Evolutionary conservation across 1,139 yeast genomes (phyloP).

Genomic region (Suzukiozyma palmioleophila): DNA sequence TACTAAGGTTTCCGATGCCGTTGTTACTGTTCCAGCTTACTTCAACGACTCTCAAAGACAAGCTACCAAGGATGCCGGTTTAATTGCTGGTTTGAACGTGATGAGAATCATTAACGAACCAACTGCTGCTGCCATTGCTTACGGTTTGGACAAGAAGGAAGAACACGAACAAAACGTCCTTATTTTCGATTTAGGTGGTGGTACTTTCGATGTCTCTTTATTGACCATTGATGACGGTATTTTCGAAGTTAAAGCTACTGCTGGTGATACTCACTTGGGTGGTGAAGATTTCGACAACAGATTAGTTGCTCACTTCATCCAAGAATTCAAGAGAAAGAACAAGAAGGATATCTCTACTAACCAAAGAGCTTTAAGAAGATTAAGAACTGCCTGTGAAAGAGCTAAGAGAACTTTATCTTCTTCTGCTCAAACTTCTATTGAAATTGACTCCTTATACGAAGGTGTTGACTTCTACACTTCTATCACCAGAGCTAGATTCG

Average conservation of each 20-base stretch:
- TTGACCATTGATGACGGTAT: slow-evolving; percentile 94
- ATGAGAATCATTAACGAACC: slow-evolving; percentile 49
- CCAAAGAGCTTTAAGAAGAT: slow-evolving; percentile 95
- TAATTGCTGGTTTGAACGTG: slow-evolving; percentile 47
- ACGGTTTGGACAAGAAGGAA: slow-evolving; percentile 48
- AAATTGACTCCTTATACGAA: slow-evolving; percentile 92
- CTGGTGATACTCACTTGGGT: slow-evolving; percentile 99
- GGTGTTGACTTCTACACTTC: slow-evolving; percentile 96
- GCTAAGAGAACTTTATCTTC: slow-evolving; percentile 98
- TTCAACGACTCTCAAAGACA: slow-evolving; percentile 50
- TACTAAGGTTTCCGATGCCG: slow-evolving; percentile 40
- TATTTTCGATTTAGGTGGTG: slow-evolving; percentile 50
- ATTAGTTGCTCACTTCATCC: slow-evolving; percentile 73
- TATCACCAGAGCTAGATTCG: slow-evolving; percentile 98
- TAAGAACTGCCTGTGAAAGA: slow-evolving; percentile 98
- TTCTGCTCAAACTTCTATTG: slow-evolving; percentile 92
- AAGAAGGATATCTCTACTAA: slow-evolving; percentile 86
- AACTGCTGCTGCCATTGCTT: slow-evolving; percentile 49
- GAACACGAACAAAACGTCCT: slow-evolving; percentile 72
- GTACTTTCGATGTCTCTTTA: slow-evolving; percentile 57
- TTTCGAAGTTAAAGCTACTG: slow-evolving; percentile 95
- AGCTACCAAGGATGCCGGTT: slow-evolving; percentile 49
- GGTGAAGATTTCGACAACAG: slow-evolving; percentile 69
- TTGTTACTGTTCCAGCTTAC: slow-evolving; percentile 48
- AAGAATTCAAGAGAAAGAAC: slow-evolving; percentile 95